A percentile compares a stretch with the other conserved stretches of the same genome.
Conservation (phyloP, 257 asterid genomes). For the Petunia axillaris region DNA sequence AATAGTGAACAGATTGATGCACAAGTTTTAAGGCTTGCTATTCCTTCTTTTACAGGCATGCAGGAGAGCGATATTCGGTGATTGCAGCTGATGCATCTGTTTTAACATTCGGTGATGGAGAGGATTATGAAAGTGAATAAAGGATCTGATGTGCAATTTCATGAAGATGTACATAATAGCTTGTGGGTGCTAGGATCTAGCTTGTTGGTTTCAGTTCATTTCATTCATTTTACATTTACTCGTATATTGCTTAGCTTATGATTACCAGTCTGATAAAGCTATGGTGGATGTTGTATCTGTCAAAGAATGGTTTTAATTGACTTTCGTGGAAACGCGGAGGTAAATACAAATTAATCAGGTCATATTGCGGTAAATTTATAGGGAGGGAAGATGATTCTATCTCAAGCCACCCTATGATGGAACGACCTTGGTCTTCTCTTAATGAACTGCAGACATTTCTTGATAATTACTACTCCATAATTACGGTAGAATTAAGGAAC, state of each 20-base stretch:
- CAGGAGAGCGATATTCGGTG: slow-evolving; percentile 25
- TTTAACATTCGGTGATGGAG: slow-evolving; percentile 93
- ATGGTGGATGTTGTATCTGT: background rate
- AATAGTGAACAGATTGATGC: too few relatives aligned
- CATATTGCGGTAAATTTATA: background rate
- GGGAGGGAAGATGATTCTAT: background rate
- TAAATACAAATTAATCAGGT: background rate
- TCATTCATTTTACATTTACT: background rate
- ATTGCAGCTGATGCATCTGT: slow-evolving; percentile 98
- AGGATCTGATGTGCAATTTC: slow-evolving; percentile 1
- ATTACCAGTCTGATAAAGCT: background rate
- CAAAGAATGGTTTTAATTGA: background rate
- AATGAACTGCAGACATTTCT: background rate
- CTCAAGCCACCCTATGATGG: background rate
- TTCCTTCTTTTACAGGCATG: too few relatives aligned
- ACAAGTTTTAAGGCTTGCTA: too few relatives aligned
- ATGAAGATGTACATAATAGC: slow-evolving; percentile 25
- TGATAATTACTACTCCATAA: too few relatives aligned
- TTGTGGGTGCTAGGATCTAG: background rate
- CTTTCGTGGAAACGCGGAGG: background rate
- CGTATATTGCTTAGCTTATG: slow-evolving; percentile 3
- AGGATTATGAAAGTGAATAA: slow-evolving; percentile 86
- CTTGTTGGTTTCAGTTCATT: slow-evolving; percentile 21
- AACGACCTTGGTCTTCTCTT: background rate
- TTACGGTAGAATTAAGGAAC: too few relatives aligned